Base-by-base conservation (phyloP, 202 grass and related monocot species). In the Schoenoplectus tabernaemontani region DNA sequence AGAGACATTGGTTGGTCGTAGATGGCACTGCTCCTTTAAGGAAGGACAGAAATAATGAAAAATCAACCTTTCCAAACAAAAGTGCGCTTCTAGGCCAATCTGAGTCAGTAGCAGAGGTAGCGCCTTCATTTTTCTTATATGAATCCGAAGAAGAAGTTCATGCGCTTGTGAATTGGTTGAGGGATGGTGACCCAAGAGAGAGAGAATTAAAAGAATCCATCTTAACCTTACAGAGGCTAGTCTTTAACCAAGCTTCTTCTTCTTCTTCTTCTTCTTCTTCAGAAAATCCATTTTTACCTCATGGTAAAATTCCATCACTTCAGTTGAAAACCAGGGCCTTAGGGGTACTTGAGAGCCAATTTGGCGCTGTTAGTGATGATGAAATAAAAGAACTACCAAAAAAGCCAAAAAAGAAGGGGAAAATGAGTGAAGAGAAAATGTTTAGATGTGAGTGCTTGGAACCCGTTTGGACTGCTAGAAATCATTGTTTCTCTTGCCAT, bases 371-470 rank as follows among this genome's bases (percentile, higher is more conserved):
- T 59, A 77, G 80, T 59, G 89, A 93, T 17, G 77, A 84, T 32
- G 89, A 93, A 51, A 75, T 75, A 43, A 87, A 75, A 85, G 89
- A 97, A 82, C 64, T 84, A 17, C 83, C 80, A 17, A 97, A 87
- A 91, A 88, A 33, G 79, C 84, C 56, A 59, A 87, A 83, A 81
- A 93, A 63, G 80, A 97, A 93, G 24, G 76, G 59, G 65, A 90
- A 93, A 76, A 34, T 65, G n/a, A 81, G 75, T 85, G 91, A 93
- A 76, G 91, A 87, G 77, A 93, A 76, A 87, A 77, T 87, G 64
- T 87, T 87, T 74, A 90, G 83, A 65, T 95, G 95, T 15, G 89
- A 98, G 82, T 98, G 91, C 83, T 89, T 98, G 57, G 95, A 98
- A 80, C 87, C 88, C 59, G 51, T 91, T 75, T 98, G 88, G 89